Evolutionary conservation across 2,329 filamentous ascomycete species (phyloP).

Genomic region (Penicillium paneum): DNA sequence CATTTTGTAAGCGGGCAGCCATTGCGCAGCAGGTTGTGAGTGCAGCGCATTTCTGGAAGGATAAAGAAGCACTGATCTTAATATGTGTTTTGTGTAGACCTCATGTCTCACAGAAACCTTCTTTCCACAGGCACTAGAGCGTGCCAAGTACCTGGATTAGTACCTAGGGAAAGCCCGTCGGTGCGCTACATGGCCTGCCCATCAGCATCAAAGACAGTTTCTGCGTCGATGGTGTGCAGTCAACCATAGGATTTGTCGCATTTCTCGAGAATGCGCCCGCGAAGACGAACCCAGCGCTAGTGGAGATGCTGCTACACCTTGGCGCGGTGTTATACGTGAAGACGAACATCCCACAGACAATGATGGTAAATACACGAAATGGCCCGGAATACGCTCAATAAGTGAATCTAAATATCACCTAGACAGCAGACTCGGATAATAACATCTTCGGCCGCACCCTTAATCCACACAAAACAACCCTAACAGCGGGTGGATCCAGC

Average conservation of each 20-base stretch:
- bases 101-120: conserved; percentile 40
- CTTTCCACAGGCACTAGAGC: conserved; percentile 35
- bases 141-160: conserved; percentile 38
- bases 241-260: conserved; percentile 25
- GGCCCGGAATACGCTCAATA: neutral
- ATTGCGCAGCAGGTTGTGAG: conserved; percentile 37
- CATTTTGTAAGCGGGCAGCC: conserved; percentile 43
- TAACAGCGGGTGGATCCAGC: conserved; percentile 30
- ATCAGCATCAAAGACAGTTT: conserved; percentile 38
- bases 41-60: neutral
- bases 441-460: conserved; percentile 29
- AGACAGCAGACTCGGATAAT: conserved; percentile 31
- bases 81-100: conserved; percentile 11
- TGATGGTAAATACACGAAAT: conserved; percentile 25
- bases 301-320: conserved; percentile 24
- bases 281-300: conserved; percentile 20
- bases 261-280: conserved; percentile 20
- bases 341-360: conserved; percentile 34
- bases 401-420: neutral
- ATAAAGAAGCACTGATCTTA: neutral
- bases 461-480: conserved; percentile 28
- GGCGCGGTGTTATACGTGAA: conserved; percentile 35
- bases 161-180: conserved; percentile 33
- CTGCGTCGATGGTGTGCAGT: conserved; percentile 19
- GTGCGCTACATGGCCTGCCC: conserved; percentile 42